Evolutionary conservation across 2,329 filamentous ascomycete genomes (phyloP).

Genomic region (Neofusicoccum sp.): DNA sequence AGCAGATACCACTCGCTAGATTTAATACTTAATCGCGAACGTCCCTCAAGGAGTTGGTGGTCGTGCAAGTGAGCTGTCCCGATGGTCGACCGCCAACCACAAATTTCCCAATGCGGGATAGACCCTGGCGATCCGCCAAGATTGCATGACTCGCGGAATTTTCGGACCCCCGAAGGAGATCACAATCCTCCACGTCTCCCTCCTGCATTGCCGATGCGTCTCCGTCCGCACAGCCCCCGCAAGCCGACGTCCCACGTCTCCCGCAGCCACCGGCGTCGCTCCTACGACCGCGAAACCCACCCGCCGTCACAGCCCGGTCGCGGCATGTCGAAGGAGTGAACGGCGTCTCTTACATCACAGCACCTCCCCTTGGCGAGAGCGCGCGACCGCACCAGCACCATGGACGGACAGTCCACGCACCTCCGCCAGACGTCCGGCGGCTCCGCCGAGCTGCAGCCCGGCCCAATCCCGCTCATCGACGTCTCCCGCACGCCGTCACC

Average conservation of each 20-base stretch:
- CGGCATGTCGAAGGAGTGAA: neutral
- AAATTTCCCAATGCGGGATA: neutral
- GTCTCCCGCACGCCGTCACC: constrained; percentile 46
- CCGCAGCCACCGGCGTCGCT: neutral
- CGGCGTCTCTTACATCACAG: neutral
- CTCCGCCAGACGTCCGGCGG: constrained; percentile 35
- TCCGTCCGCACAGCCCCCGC: constrained; percentile 26
- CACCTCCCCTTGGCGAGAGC: neutral
- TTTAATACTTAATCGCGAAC: too few species aligned
- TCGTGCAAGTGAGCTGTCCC: neutral
- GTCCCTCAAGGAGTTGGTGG: too few species aligned
- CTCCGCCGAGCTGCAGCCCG: constrained; percentile 39
- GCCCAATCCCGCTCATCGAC: constrained; percentile 44
- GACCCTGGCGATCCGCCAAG: constrained; percentile 5
- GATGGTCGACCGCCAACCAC: neutral
- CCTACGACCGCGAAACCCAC: neutral
- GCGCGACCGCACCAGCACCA: neutral
- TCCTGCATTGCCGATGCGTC: constrained; percentile 23
- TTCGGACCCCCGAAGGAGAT: neutral
- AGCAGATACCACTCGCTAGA: neutral
- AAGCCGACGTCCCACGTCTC: neutral
- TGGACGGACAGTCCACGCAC: constrained; percentile 28
- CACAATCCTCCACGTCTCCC: constrained; percentile 19
- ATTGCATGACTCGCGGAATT: neutral
- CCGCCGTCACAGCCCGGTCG: neutral